phyloP scores from a whole-genome alignment of 192 early-diverging fungal species.

The Backusella psychrophila region DNA sequence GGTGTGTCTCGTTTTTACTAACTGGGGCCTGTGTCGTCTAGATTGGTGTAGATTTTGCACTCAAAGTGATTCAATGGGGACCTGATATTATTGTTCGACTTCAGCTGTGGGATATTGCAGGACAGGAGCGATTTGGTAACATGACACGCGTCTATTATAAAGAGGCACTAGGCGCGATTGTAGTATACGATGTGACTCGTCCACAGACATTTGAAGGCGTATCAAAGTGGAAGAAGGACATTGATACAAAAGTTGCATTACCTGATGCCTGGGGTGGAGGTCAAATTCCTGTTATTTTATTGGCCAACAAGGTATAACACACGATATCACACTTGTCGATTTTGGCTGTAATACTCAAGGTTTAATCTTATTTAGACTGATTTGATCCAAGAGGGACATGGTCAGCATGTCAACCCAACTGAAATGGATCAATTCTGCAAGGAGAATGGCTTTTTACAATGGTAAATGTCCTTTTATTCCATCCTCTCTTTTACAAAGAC shows the following conservation, averaged over 20 bases:
- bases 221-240: constrained; percentile 54
- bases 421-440: constrained; percentile 51
- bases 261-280: constrained; percentile 48
- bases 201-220: constrained; percentile 57
- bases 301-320: constrained; percentile 55
- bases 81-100: constrained; percentile 52
- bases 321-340: not conserved
- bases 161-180: constrained; percentile 54
- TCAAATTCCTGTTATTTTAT: constrained; percentile 50
- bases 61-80: constrained; percentile 57
- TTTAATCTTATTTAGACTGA: constrained; percentile 36
- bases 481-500: not conserved
- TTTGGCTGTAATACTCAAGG: not conserved
- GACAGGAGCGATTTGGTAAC: constrained; percentile 58
- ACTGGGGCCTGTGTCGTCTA: not conserved
- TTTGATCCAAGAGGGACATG: constrained; percentile 35
- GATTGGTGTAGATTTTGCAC: constrained; percentile 66
- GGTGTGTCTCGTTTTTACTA: not conserved
- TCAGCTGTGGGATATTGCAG: constrained; percentile 66
- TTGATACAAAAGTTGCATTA: constrained; percentile 56
- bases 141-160: constrained; percentile 63
- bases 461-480: constrained; percentile 27
- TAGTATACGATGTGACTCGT: constrained; percentile 58
- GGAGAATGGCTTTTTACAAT: constrained; percentile 51
- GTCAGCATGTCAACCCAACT: constrained; percentile 24